Evolutionary conservation across 441 rosid genomes (phyloP).

Genomic region (Manihot esculenta): DNA sequence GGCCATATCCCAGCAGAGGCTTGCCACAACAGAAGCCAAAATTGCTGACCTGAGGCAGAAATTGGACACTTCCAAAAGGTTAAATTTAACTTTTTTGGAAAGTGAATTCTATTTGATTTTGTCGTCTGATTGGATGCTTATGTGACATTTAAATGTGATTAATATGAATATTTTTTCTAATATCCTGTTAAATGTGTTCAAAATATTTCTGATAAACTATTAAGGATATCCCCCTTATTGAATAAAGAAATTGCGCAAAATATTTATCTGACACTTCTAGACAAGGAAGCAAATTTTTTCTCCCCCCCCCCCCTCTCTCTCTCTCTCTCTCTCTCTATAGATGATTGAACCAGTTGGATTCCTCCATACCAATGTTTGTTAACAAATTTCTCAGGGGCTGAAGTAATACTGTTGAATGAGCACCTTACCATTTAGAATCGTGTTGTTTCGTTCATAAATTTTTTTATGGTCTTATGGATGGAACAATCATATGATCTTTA

Average conservation of each 20-base stretch:
- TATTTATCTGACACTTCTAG: background rate
- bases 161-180: background rate
- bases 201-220: background rate
- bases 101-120: background rate
- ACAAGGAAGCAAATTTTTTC: background rate
- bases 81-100: conserved; percentile 16
- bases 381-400: conserved; percentile 1
- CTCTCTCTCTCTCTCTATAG: too few relatives aligned
- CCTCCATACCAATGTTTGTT: background rate
- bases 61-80: conserved; percentile 88
- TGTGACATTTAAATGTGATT: background rate
- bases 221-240: background rate
- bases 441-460: background rate
- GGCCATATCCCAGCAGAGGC: conserved; percentile 86
- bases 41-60: conserved; percentile 89
- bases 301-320: background rate
- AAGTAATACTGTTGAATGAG: background rate
- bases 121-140: background rate
- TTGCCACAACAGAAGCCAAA: conserved; percentile 98
- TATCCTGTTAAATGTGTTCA: background rate
- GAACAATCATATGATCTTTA: background rate
- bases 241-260: background rate
- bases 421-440: background rate
- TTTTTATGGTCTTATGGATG: background rate
- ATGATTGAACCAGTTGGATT: background rate